Conservation (phyloP, 2,329 filamentous ascomycete genomes). For the Aspergillus fructus region DNA sequence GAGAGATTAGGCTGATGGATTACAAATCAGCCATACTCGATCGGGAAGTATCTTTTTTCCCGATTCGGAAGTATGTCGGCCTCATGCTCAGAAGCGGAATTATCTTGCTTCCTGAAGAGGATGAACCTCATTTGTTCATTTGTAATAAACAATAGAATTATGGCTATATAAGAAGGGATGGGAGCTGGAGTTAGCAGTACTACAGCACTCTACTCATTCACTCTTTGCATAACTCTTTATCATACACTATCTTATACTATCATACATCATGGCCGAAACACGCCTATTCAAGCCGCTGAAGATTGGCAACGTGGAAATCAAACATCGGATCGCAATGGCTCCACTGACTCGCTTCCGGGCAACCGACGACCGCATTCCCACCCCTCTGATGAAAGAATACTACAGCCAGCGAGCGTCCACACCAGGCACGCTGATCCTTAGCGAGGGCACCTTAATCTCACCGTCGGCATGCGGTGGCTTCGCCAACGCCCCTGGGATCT, state of each 20-base stretch:
- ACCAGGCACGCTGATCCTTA: slow-evolving; percentile 58
- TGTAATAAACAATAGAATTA: neutral
- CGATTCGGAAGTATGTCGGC: neutral
- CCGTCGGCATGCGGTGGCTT: slow-evolving; percentile 46
- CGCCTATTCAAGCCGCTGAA: slow-evolving; percentile 38
- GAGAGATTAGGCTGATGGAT: neutral
- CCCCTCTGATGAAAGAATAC: slow-evolving; percentile 48
- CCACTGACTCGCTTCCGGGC: slow-evolving; percentile 58
- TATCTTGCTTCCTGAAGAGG: neutral
- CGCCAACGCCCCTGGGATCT: slow-evolving; percentile 59
- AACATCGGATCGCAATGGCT: slow-evolving; percentile 54
- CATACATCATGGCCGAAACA: neutral
- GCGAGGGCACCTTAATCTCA: slow-evolving; percentile 57
- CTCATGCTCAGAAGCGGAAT: no score
- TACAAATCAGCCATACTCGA: neutral
- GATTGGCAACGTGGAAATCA: slow-evolving; percentile 43
- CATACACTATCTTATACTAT: no score
- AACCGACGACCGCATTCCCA: slow-evolving; percentile 50
- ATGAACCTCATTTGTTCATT: neutral
- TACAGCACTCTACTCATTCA: neutral
- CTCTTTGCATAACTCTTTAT: neutral
- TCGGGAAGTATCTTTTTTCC: slow-evolving; percentile 6
- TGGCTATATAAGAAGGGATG: neutral
- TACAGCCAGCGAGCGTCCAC: slow-evolving; percentile 54
- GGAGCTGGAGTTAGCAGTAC: neutral